Conservation (phyloP, 176 grass and related monocot species). For the Puccinellia tenuiflora region DNA sequence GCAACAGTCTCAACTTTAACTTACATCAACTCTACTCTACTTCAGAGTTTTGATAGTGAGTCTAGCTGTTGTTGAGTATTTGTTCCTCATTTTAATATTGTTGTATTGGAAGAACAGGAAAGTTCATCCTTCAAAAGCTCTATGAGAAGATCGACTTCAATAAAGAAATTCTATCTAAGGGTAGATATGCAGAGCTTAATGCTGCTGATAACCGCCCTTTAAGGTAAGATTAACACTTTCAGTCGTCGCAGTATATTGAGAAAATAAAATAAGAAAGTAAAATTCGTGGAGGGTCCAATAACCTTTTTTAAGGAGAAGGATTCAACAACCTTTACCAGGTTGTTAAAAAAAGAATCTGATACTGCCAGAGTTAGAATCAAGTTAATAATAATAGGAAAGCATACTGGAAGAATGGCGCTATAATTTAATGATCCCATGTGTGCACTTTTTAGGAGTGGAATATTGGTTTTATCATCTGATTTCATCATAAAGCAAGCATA, state of each 20-base stretch:
- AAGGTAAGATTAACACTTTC: slow-evolving; percentile 41
- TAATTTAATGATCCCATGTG: slow-evolving; percentile 1
- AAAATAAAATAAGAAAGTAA: background rate
- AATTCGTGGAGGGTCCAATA: background rate
- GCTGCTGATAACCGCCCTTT: slow-evolving; percentile 75
- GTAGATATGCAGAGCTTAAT: slow-evolving; percentile 80
- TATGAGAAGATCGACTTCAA: slow-evolving; percentile 85
- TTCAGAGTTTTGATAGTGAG: background rate
- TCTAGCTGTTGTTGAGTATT: background rate
- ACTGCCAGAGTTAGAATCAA: background rate
- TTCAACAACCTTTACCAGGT: background rate
- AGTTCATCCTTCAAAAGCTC: slow-evolving; percentile 78
- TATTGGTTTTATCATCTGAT: slow-evolving; percentile 4
- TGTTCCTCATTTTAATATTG: slow-evolving; percentile 25
- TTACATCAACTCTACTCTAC: slow-evolving; percentile 10
- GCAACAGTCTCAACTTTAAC: background rate
- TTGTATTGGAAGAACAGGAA: slow-evolving; percentile 51
- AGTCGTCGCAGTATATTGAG: background rate
- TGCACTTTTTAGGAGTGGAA: background rate
- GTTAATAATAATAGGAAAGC: background rate
- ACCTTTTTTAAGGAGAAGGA: background rate
- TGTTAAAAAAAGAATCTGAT: background rate
- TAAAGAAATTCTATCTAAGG: slow-evolving; percentile 90
- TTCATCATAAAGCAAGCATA: background rate
- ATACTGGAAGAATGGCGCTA: background rate